These are phyloP conservation scores for Coniferiporia sulphurascens DNA, from an alignment of 1,284 basidiomycete genomes.

Conservation along the genomic window DNA sequence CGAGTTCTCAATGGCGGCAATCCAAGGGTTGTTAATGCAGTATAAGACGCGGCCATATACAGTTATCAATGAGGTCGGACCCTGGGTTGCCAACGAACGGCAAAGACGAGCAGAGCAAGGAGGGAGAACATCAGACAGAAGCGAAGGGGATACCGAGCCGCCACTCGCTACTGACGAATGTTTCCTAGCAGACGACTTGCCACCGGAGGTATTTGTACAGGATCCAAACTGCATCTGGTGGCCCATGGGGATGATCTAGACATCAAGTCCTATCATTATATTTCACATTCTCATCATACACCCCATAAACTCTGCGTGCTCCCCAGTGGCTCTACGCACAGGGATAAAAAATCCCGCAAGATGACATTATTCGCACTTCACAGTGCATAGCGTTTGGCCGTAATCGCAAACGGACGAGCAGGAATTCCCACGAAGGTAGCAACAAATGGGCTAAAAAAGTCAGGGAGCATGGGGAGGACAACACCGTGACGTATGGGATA, in stretches of 20 bases:
- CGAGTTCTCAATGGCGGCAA: slow-evolving; percentile 64
- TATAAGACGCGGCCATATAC: slow-evolving; percentile 58
- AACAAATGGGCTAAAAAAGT: no score
- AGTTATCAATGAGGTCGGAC: slow-evolving; percentile 43
- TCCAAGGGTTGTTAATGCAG: slow-evolving; percentile 73
- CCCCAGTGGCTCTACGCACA: no score
- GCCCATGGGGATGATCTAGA: not conserved
- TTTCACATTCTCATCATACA: not conserved
- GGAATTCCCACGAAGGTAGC: no score
- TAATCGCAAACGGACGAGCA: no score
- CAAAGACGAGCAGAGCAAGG: slow-evolving; percentile 4
- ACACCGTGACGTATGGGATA: no score
- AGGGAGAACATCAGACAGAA: not conserved
- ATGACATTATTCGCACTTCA: no score
- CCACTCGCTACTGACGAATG: no score
- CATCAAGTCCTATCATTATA: not conserved
- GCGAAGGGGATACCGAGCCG: not conserved
- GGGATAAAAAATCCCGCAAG: no score
- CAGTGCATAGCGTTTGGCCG: no score
- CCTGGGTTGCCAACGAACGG: slow-evolving; percentile 44
- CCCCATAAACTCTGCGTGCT: no score
- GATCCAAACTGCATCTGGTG: not conserved
- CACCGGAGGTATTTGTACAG: not conserved
- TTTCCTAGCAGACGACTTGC: not conserved
- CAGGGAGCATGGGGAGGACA: no score